Base-by-base conservation (phyloP, 495 filamentous ascomycete species). In the Cetradonia linearis region DNA sequence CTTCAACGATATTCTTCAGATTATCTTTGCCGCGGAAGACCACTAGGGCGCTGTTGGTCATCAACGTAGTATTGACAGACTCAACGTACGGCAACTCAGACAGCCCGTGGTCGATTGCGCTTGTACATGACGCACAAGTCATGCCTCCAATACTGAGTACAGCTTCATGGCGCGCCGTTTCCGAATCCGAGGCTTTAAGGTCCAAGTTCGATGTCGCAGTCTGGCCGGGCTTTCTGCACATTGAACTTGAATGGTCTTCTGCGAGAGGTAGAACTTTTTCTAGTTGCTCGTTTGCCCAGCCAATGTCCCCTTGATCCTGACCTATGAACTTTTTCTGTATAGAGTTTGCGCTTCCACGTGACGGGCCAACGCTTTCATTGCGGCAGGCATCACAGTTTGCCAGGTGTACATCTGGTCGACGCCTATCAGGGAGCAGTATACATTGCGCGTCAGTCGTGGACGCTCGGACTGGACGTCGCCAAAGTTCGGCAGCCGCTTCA, bases 51-150 rank as follows among this genome's bases (percentile, higher is more conserved):
- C 78, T 85, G 49, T 81, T 78, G 3, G 79, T 83, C 52, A 86
- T 71, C 8, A 86, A 74, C 40, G 76, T 80, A 63, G 85, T 80
- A 25, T 77, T 74, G 52, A 81, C 73, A 8, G 78, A 72, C n/a
- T 73, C 70, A 23, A 84, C 74, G 65, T 74, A 84, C 0, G 77
- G 72, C 13, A 80, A 62, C 31, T 76, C 70, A 55, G 77, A 66
- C 10, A 86, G 64, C 53, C 73, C 74, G 34, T 74, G 67, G 13
- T 78, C 79, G 38, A 86, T 76, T 38, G 72, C 74, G 60, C 78
- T 76, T 23, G 76, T 77, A 62, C 83, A 86, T 3, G 83, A 78
- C 33, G 78, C 79, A 68, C 83, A 86, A n/a, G 78, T 85, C 83
- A 86, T 86, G 5, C 83, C 83, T 9, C 71, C 73, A 61, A 86